A percentile compares a stretch with the other conserved stretches of the same genome.
Evolutionary conservation across 2,329 filamentous ascomycete genomes (phyloP).

Genomic region (Cordyceps tenuipes): DNA sequence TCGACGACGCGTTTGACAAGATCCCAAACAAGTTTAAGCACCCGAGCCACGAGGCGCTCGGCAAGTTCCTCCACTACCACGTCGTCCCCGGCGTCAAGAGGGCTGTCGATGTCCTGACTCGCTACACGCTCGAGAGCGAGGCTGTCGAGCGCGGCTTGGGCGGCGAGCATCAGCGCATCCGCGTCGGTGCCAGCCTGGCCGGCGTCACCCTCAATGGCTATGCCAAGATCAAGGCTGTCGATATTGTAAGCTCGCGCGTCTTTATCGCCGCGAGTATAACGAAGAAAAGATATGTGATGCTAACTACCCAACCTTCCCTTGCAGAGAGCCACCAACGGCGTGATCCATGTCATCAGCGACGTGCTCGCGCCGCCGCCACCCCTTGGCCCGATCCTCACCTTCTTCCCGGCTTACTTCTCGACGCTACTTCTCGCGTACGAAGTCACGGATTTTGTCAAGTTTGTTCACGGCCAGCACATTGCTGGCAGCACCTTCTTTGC

Average conservation of each 20-base stretch:
- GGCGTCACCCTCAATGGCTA: slow-evolving; percentile 72
- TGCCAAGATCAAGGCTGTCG: slow-evolving; percentile 57
- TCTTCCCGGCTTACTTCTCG: slow-evolving; percentile 69
- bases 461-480: slow-evolving; percentile 44
- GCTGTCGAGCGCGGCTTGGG: slow-evolving; percentile 52
- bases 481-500: slow-evolving; percentile 71
- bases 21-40: slow-evolving; percentile 45
- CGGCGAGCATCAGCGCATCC: slow-evolving; percentile 61
- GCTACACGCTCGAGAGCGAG: slow-evolving; percentile 67
- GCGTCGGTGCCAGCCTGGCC: slow-evolving; percentile 51
- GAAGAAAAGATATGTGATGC: background rate
- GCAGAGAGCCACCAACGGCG: slow-evolving; percentile 65
- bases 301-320: background rate
- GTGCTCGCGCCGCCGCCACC: slow-evolving; percentile 69
- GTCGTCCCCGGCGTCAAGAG: slow-evolving; percentile 60
- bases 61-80: slow-evolving; percentile 67
- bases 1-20: slow-evolving; percentile 64
- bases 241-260: slow-evolving; percentile 49
- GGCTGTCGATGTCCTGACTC: slow-evolving; percentile 54
- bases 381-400: slow-evolving; percentile 43
- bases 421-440: slow-evolving; percentile 67
- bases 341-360: slow-evolving; percentile 69
- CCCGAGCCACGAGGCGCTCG: slow-evolving; percentile 61
- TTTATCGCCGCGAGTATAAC: background rate
- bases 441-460: slow-evolving; percentile 63